Evolutionary conservation across 345 rosid species (phyloP).

Genomic region (Pelargonium nanum): DNA sequence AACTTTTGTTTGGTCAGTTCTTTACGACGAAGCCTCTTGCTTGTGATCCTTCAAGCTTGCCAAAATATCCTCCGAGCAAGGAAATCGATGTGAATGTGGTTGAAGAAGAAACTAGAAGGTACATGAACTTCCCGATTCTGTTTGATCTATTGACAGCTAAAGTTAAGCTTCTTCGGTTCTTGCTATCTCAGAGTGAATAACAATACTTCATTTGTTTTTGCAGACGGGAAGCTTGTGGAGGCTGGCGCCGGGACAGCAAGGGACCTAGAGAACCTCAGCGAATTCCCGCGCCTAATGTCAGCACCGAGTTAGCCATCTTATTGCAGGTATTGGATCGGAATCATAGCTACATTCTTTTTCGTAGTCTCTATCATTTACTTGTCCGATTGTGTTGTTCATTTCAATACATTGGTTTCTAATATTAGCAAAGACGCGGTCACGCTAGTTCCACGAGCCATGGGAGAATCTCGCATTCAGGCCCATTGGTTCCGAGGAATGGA

Average conservation of each 20-base stretch:
- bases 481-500: slow-evolving; percentile 30
- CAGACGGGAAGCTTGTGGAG: slow-evolving; percentile 36
- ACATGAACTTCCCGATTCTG: slow-evolving; percentile 2
- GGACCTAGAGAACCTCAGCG: slow-evolving; percentile 19
- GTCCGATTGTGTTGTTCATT: not conserved
- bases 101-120: slow-evolving; percentile 77
- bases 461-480: slow-evolving; percentile 53
- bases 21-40: slow-evolving; percentile 64
- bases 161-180: slow-evolving; percentile 2
- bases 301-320: slow-evolving; percentile 15
- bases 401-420: slow-evolving; percentile 3
- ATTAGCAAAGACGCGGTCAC: slow-evolving; percentile 28
- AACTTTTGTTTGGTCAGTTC: slow-evolving; percentile 41
- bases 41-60: slow-evolving; percentile 85
- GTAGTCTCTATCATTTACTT: too few species aligned
- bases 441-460: slow-evolving; percentile 25
- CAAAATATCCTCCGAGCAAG: slow-evolving; percentile 93
- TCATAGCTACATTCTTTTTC: too few species aligned
- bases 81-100: slow-evolving; percentile 85
- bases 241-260: slow-evolving; percentile 19
- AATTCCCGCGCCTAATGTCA: slow-evolving; percentile 14
- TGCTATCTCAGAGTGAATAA: too few species aligned
- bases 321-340: too few species aligned
- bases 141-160: not conserved
- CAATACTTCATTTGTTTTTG: slow-evolving; percentile 7